Evolutionary conservation across 2,329 filamentous ascomycete species (phyloP).

Genomic region (Trichoderma sp.): DNA sequence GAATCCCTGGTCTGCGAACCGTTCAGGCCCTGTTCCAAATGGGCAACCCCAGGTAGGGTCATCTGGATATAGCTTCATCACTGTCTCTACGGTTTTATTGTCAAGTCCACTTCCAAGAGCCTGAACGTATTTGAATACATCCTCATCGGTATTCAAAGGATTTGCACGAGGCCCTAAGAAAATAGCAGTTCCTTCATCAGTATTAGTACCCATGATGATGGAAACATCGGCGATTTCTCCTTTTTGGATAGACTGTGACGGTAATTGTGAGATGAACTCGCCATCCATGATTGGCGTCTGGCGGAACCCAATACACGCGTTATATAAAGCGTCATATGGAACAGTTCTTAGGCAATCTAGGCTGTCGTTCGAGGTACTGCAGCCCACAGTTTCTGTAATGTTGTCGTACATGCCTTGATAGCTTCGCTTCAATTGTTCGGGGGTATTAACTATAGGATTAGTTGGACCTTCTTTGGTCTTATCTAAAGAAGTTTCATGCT

Average conservation of each 20-base stretch:
- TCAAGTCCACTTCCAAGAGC: neutral
- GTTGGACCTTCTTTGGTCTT: neutral
- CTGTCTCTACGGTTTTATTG: neutral
- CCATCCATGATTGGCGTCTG: constrained; percentile 1
- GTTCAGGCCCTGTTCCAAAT: neutral
- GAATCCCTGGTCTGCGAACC: neutral
- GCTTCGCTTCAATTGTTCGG: neutral
- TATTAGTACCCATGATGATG: neutral
- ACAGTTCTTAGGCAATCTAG: neutral
- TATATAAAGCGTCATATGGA: neutral
- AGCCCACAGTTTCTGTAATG: neutral
- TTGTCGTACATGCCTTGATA: constrained; percentile 10
- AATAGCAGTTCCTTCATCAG: neutral
- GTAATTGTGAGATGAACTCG: constrained; percentile 3
- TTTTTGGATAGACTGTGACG: neutral
- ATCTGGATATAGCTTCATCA: constrained; percentile 2
- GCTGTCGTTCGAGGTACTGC: neutral
- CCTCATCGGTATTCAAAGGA: neutral
- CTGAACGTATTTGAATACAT: neutral
- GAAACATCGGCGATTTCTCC: neutral
- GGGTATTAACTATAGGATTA: neutral
- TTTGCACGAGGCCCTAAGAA: neutral
- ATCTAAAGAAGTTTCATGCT: neutral
- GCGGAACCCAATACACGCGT: neutral
- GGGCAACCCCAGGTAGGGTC: neutral